Evolutionary conservation across 768 basidiomycete species (phyloP), one percentile per base, ranked within the genome.

Genomic region (Tulasnella sp.): DNA sequence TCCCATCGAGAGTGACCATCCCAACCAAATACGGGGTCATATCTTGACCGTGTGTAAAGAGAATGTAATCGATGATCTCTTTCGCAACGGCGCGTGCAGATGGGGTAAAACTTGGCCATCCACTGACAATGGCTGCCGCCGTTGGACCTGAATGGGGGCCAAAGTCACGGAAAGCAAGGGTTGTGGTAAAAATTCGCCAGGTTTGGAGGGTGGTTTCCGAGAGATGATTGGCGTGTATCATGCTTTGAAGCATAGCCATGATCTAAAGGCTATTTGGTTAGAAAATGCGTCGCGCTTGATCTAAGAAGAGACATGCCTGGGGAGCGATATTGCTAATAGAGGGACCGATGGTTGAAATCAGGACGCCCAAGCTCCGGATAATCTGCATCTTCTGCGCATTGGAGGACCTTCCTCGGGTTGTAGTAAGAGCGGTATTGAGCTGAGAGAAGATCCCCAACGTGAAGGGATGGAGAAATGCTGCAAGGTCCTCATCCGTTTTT

Each of bases 221-320:
- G 5, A 99, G 76, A 61, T 86, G 85, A 0, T 79, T 78, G 10
- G 89, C 77, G 32, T 75, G 71, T n/a, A 96, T 77, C 73, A 86
- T 88, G 4, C 88, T 91, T 72, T 98, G 95, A 41, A 99, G 79
- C 17, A 87, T 92, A 0, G 95, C 92, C 88, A 98, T 92, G 65
- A 97, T 85, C 95, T 99, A 61, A 44, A 34, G 13, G 13, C 38
- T 19, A 29, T 2, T 30, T 58, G 19, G 21, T 51, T 23, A 23
- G 19, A 26, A 44, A 41, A 30, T 3, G n/a, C 1, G 17, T 34
- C 41, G 47, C 13, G 27, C 3, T 13, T 21, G 19, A 13, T 32
- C 11, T 34, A 21, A 60, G 30, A 41, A 34, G 58, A 58, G 19
- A 69, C 74, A 58, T 65, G 92, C 95, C 82, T 97, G 95, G 19